phyloP scores from a whole-genome alignment of 768 basidiomycete genomes.

The Lactarius quietus region DNA sequence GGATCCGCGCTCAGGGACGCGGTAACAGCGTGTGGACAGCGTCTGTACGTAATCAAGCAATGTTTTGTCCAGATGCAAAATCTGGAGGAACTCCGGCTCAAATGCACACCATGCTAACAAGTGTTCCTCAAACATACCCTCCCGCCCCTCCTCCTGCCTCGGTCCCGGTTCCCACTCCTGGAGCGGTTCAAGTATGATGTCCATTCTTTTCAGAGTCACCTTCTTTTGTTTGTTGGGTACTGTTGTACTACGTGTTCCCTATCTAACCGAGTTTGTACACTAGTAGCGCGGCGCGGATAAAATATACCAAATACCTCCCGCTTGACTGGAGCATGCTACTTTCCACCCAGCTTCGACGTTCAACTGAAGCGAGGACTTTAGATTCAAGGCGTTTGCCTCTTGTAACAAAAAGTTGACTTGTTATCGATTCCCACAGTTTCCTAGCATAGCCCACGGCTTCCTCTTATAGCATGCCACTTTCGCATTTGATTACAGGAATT shows the following conservation, averaged over 20 bases:
- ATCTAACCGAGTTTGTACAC: neutral
- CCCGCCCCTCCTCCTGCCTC: neutral
- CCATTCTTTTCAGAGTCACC: neutral
- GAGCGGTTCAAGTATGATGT: neutral
- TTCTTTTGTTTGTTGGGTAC: neutral
- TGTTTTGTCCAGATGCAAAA: slow-evolving; percentile 13
- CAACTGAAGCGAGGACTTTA: neutral
- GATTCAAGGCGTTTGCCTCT: neutral
- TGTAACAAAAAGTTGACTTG: neutral
- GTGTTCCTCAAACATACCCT: neutral
- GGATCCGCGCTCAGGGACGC: slow-evolving; percentile 30
- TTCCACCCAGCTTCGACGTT: neutral
- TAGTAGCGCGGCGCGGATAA: neutral
- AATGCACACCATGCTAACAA: neutral
- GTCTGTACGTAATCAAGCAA: slow-evolving; percentile 33
- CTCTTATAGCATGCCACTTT: too few species aligned
- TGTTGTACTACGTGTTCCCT: neutral
- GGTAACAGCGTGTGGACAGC: slow-evolving; percentile 35
- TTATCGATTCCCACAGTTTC: too few species aligned
- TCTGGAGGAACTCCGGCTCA: neutral
- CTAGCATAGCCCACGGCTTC: too few species aligned
- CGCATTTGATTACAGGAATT: too few species aligned
- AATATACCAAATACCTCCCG: neutral
- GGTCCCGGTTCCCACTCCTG: neutral
- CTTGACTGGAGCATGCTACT: neutral